These are phyloP conservation scores for Neurospora sp. DNA, from an alignment of 495 filamentous ascomycete species.

Conservation along the genomic window DNA sequence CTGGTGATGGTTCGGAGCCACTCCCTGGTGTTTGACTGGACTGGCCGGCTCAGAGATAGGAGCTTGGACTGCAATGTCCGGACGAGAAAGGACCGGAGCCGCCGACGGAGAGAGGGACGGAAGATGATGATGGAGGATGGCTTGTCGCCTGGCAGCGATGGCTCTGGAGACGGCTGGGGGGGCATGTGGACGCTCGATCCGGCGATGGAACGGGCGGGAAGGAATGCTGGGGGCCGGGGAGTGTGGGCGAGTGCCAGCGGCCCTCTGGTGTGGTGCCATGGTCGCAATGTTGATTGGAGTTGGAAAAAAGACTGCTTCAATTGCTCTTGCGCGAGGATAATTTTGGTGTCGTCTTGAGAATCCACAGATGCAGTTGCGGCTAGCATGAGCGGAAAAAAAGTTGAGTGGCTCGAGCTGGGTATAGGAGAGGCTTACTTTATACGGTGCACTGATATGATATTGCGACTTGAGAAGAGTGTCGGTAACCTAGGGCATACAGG, in stretches of 20 bases:
- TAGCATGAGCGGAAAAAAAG: not conserved
- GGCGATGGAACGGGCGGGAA: not conserved
- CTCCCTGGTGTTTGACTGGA: not conserved
- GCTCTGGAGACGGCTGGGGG: not conserved
- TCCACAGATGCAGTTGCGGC: not conserved
- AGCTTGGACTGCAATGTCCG: too few relatives aligned
- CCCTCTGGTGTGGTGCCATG: not conserved
- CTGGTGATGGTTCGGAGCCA: not conserved
- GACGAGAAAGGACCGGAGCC: too few relatives aligned
- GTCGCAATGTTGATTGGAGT: not conserved
- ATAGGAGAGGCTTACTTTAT: not conserved
- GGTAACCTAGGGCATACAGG: too few relatives aligned
- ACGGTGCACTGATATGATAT: not conserved
- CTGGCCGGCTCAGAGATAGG: not conserved
- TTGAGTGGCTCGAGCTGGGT: not conserved
- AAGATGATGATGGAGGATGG: not conserved
- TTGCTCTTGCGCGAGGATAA: not conserved
- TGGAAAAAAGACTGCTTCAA: not conserved
- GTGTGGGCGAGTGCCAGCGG: not conserved
- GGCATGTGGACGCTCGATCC: not conserved
- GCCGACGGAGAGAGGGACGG: too few relatives aligned
- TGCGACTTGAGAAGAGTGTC: too few relatives aligned
- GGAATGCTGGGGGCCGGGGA: accelerated
- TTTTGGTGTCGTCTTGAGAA: not conserved
- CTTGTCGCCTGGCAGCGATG: not conserved